Conservation (phyloP, 495 filamentous ascomycete species). For the Aspergillus panamensis region DNA sequence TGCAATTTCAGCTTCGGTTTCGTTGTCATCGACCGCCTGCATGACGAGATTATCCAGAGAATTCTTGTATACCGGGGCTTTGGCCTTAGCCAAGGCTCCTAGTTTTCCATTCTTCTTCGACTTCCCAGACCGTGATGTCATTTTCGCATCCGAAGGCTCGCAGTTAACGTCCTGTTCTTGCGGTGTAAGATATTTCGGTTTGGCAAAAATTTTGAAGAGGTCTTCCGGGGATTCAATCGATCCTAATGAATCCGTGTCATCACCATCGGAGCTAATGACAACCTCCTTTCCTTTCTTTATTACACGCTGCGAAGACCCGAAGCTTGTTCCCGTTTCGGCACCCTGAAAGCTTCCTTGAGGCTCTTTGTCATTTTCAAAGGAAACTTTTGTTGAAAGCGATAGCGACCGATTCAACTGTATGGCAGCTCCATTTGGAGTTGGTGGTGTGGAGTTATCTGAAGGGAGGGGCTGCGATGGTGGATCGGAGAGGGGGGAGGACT, state of each 20-base stretch:
- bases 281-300: conserved; percentile 47
- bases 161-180: conserved; percentile 19
- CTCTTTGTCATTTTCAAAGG: not conserved
- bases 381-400: conserved; percentile 10
- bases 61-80: conserved; percentile 58
- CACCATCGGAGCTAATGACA: conserved; percentile 69
- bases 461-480: conserved; percentile 27
- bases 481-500: conserved; percentile 36
- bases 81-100: not conserved
- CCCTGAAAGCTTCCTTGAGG: conserved; percentile 23
- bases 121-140: conserved; percentile 15
- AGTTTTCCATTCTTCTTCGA: conserved; percentile 4
- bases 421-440: conserved; percentile 18
- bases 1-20: conserved; percentile 55
- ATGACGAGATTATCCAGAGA: conserved; percentile 63
- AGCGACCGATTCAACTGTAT: conserved; percentile 22
- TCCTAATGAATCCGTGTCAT: conserved; percentile 57
- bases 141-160: conserved; percentile 9
- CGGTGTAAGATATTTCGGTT: conserved; percentile 4
- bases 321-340: conserved; percentile 21
- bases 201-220: conserved; percentile 30
- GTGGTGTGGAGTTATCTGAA: conserved; percentile 22
- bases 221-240: conserved; percentile 45
- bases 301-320: conserved; percentile 39
- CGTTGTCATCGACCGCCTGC: conserved; percentile 54